Percentiles rank a stretch among this genome's conserved stretches.
Evolutionary conservation across 2,329 filamentous ascomycete species (phyloP).

Genomic region (Pseudopyricularia javanii): DNA sequence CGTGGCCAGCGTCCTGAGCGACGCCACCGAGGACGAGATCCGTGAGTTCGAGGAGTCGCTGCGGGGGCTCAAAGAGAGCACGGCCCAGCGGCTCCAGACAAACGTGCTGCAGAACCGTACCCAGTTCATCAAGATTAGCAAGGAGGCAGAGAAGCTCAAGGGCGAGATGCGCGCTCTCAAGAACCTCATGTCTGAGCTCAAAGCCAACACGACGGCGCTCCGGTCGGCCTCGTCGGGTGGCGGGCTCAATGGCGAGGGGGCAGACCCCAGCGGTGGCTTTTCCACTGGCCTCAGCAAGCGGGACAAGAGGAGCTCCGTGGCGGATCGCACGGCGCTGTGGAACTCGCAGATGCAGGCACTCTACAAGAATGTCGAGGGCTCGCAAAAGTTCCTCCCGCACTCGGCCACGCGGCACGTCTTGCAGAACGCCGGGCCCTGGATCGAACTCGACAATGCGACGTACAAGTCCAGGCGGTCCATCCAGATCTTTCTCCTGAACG

Average conservation of each 20-base stretch:
- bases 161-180: slow-evolving; percentile 85
- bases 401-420: slow-evolving; percentile 86
- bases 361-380: slow-evolving; percentile 96
- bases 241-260: slow-evolving; percentile 22
- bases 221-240: slow-evolving; percentile 39
- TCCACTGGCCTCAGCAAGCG: slow-evolving; percentile 47
- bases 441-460: slow-evolving; percentile 92
- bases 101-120: slow-evolving; percentile 95
- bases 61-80: slow-evolving; percentile 64
- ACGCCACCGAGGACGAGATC: slow-evolving; percentile 81
- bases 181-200: slow-evolving; percentile 87
- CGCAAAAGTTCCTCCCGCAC: slow-evolving; percentile 90
- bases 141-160: slow-evolving; percentile 96
- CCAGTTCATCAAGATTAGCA: slow-evolving; percentile 98
- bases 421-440: slow-evolving; percentile 85
- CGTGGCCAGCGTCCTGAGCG: slow-evolving; percentile 60
- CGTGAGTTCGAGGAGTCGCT: slow-evolving; percentile 67
- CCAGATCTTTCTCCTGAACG: slow-evolving; percentile 85
- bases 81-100: slow-evolving; percentile 76
- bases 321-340: slow-evolving; percentile 54
- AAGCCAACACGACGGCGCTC: slow-evolving; percentile 58
- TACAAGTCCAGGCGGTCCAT: slow-evolving; percentile 88
- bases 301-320: slow-evolving; percentile 83
- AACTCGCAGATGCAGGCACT: slow-evolving; percentile 66
- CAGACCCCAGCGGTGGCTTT: slow-evolving; percentile 35